phyloP scores from a whole-genome alignment of 129 eudicot species.

The Pittosporum tobira region DNA sequence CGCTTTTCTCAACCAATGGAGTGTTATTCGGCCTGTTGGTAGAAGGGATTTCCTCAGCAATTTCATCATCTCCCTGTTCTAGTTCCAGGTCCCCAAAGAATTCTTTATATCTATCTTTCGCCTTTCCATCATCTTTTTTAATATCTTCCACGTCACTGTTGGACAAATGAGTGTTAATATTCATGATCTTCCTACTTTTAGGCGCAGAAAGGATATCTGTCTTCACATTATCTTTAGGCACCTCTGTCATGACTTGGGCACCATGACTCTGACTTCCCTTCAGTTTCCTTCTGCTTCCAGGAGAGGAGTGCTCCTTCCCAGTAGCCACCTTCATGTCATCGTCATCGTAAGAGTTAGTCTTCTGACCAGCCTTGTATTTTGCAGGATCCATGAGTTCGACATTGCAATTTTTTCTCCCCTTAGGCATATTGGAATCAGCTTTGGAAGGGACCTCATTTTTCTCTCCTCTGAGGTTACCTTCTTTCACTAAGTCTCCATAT shows the following conservation, averaged over 20 bases:
- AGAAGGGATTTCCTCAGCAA: conserved; percentile 33
- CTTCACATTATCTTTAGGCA: conserved; percentile 21
- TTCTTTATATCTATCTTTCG: conserved; percentile 50
- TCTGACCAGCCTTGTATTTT: conserved; percentile 31
- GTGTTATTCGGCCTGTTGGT: conserved; percentile 22
- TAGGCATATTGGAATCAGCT: conserved; percentile 32
- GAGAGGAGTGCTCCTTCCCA: conserved; percentile 34
- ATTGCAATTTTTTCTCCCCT: conserved; percentile 24
- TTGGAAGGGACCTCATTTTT: conserved; percentile 19
- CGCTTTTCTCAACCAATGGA: conserved; percentile 25
- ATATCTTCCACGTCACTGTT: conserved; percentile 32
- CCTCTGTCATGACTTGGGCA: conserved; percentile 19
- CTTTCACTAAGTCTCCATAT: conserved; percentile 19
- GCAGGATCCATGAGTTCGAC: conserved; percentile 22
- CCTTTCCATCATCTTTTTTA: conserved; percentile 35
- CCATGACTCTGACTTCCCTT: conserved; percentile 39
- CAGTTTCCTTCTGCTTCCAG: conserved; percentile 46
- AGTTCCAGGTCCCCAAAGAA: conserved; percentile 76
- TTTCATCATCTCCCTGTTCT: conserved; percentile 49
- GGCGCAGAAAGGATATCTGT: conserved; percentile 28
- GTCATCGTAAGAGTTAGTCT: conserved; percentile 35
- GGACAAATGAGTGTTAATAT: conserved; percentile 9
- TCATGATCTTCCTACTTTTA: conserved; percentile 33
- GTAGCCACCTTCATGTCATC: conserved; percentile 31
- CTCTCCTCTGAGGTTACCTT: conserved; percentile 14